These are phyloP conservation scores for Corchorus olitorius DNA, from an alignment of 345 rosid genomes.

Conservation along the genomic window DNA sequence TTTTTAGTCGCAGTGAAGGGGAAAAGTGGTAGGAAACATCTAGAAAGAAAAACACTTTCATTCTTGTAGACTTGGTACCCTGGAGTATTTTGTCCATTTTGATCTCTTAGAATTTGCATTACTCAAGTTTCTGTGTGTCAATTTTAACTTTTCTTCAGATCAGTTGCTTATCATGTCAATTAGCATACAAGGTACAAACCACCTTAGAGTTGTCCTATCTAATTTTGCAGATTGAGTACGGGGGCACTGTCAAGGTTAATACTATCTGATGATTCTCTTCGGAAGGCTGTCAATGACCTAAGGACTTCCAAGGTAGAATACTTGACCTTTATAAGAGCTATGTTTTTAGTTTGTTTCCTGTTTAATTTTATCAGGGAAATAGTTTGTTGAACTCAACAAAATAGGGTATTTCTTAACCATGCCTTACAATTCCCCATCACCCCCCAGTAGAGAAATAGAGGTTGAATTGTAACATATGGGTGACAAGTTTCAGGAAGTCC, in stretches of 20 bases:
- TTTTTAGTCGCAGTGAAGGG: background rate
- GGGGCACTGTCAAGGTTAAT: slow-evolving; percentile 92
- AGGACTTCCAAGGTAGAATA: slow-evolving; percentile 70
- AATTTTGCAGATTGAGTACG: slow-evolving; percentile 72
- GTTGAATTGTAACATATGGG: background rate
- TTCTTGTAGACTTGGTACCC: background rate
- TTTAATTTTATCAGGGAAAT: background rate
- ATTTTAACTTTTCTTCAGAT: background rate
- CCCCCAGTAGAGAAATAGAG: background rate
- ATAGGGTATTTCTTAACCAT: background rate
- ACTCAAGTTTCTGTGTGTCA: background rate
- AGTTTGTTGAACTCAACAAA: background rate
- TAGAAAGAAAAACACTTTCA: background rate
- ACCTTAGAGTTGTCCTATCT: background rate
- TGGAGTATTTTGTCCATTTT: background rate
- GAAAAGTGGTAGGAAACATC: background rate
- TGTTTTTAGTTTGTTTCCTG: background rate
- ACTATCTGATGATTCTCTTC: slow-evolving; percentile 81
- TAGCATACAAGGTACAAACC: background rate
- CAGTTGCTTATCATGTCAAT: background rate
- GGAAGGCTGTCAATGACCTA: slow-evolving; percentile 76
- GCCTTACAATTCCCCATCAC: no score
- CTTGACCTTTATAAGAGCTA: slow-evolving; percentile 10
- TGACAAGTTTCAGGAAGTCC: background rate
- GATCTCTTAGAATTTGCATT: background rate